Evolutionary conservation across 108 stramenopile genomes (phyloP).

Genomic region (Chaetoceros tenuissimus): DNA sequence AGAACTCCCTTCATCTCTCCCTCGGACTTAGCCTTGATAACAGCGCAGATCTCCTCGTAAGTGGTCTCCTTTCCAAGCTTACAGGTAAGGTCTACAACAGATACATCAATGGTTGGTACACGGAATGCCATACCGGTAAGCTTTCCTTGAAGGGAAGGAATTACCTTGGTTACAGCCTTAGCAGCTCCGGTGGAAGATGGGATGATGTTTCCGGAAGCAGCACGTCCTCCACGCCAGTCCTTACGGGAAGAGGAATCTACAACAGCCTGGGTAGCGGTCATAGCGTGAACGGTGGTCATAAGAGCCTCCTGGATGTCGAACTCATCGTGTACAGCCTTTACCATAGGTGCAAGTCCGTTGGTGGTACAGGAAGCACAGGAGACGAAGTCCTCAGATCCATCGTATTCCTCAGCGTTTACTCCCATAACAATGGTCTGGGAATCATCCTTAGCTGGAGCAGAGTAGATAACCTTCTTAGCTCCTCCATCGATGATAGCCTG

Average conservation of each 20-base stretch:
- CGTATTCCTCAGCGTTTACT: slow-evolving; percentile 94
- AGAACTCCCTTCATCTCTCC: slow-evolving; percentile 97
- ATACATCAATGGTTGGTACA: slow-evolving; percentile 98
- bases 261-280: slow-evolving; percentile 98
- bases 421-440: slow-evolving; percentile 98
- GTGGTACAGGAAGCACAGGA: slow-evolving; percentile 99
- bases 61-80: slow-evolving; percentile 81
- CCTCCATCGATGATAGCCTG: slow-evolving; percentile 94
- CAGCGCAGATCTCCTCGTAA: slow-evolving; percentile 97
- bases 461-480: slow-evolving; percentile 99
- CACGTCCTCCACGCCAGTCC: slow-evolving; percentile 99
- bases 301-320: slow-evolving; percentile 97
- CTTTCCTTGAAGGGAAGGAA: slow-evolving; percentile 95
- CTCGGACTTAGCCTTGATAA: slow-evolving; percentile 85
- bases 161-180: slow-evolving; percentile 99
- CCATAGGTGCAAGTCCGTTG: slow-evolving; percentile 99
- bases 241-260: slow-evolving; percentile 99
- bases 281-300: slow-evolving; percentile 99
- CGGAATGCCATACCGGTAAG: slow-evolving; percentile 99
- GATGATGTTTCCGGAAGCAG: slow-evolving; percentile 99
- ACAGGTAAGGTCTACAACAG: slow-evolving; percentile 96
- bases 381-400: slow-evolving; percentile 90
- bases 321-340: slow-evolving; percentile 97
- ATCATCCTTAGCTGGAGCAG: slow-evolving; percentile 99
- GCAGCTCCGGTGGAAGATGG: slow-evolving; percentile 99